Base-by-base conservation (phyloP, 768 basidiomycete genomes). In the Termitomyces sp. region DNA sequence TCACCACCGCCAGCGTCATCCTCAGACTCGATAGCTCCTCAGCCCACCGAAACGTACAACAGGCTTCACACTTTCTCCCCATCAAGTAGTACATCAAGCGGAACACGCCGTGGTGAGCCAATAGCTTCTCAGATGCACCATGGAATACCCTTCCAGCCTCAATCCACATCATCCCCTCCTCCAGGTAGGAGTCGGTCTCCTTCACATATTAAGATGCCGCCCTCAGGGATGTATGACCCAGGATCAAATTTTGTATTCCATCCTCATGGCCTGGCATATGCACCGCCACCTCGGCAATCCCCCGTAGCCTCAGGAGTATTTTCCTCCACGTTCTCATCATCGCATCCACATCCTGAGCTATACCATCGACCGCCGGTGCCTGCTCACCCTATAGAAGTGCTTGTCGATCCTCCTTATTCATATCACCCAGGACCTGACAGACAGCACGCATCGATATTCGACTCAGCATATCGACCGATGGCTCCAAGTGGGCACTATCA, bases 151-250 rank as follows among this genome's bases (percentile, higher is more conserved):
- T 61, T 61, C 17, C 34, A 51, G 34, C 60, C 60, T 46, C 55
- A 56, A 20, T 61, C 60, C 5, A 61, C 60, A 9, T 61, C 60
- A 17, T 57, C 60, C 25, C 60, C 60, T 14, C 54, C 54, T 38
- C 49, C 34, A 46, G 36, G 45, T 32, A 55, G 32, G 17, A 48
- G 45, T 31, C 51, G 36, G 5, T 54, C 51, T 17, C 37, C 42
- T 40, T 37, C 53, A 12, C 51, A 45, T 14, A 25, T 2, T 11
- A 47, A 29, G n/a, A 12, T 15, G 36, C 5, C 48, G 17, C 31
- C 20, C 48, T 8, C 37, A 32, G 17, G 37, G 38, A 11, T 25
- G 40, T 11, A 20, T 38, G 52, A 53, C 37, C 40, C 29, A n/a
- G 40, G 17, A 40, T 42, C 57, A 50, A n/a, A 50, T 29, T 11